Percentiles rank a stretch among this genome's conserved stretches.
phyloP scores from a whole-genome alignment of 2,329 filamentous ascomycete species.

The Xylaria sp. region DNA sequence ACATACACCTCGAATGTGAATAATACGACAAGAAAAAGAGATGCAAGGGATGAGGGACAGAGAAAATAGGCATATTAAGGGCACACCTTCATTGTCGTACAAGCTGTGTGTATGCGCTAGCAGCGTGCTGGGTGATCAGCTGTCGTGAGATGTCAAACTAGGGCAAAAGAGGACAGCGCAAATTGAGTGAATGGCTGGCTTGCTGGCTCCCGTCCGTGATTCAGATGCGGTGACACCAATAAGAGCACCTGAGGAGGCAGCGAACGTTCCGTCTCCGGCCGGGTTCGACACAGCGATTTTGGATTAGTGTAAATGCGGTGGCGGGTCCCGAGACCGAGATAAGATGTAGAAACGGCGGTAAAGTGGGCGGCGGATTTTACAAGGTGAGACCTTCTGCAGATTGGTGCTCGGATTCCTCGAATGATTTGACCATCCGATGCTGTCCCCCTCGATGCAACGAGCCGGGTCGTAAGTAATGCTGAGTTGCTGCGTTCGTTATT shows the following conservation, averaged over 20 bases:
- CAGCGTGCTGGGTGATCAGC: slow-evolving; percentile 33
- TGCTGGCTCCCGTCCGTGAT: slow-evolving; percentile 31
- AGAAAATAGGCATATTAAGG: slow-evolving; percentile 35
- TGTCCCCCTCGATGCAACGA: slow-evolving; percentile 31
- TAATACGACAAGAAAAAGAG: slow-evolving; percentile 18
- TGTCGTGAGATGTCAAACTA: slow-evolving; percentile 24
- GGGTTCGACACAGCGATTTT: slow-evolving; percentile 40
- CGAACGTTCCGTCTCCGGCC: slow-evolving; percentile 30
- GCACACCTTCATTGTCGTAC: slow-evolving; percentile 46
- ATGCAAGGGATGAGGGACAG: slow-evolving; percentile 18
- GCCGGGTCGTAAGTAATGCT: slow-evolving; percentile 28
- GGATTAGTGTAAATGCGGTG: slow-evolving; percentile 39
- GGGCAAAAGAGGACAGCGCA: slow-evolving; percentile 27
- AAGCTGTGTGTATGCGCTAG: slow-evolving; percentile 31
- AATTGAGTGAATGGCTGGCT: slow-evolving; percentile 30
- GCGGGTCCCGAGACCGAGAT: slow-evolving; percentile 33
- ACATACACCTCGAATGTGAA: slow-evolving; percentile 26
- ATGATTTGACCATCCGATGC: slow-evolving; percentile 27
- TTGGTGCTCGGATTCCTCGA: slow-evolving; percentile 27
- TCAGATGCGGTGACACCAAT: slow-evolving; percentile 38
- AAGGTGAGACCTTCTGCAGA: slow-evolving; percentile 39
- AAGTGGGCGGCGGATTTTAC: slow-evolving; percentile 31
- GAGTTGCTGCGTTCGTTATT: slow-evolving; percentile 12
- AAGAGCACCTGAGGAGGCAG: slow-evolving; percentile 31
- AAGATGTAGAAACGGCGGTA: slow-evolving; percentile 32